Evolutionary conservation across 2,329 filamentous ascomycete species (phyloP).

Genomic region (Raffaelea arxii): DNA sequence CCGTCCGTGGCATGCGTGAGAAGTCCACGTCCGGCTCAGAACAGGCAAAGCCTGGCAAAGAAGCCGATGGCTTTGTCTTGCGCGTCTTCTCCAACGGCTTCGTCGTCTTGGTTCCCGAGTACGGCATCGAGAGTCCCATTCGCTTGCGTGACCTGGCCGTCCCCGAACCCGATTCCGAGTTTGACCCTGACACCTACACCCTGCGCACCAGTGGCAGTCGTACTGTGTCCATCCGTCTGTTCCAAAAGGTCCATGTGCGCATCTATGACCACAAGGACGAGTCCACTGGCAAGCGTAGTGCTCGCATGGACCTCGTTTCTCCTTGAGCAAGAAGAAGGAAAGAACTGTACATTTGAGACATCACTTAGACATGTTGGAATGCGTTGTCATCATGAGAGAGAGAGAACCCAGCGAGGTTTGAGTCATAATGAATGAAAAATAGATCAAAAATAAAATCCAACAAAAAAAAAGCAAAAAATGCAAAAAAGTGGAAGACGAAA

Average conservation of each 20-base stretch:
- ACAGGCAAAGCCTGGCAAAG: conserved; percentile 32
- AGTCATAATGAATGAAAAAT: too few species aligned
- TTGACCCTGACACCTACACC: conserved; percentile 78
- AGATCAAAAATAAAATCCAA: not conserved
- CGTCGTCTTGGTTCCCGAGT: conserved; percentile 89
- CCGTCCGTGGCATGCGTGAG: conserved; percentile 56
- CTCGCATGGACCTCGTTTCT: conserved; percentile 68
- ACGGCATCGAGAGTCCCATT: conserved; percentile 90
- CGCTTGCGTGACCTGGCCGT: conserved; percentile 68
- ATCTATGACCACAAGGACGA: conserved; percentile 92
- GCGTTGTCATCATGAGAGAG: too few species aligned
- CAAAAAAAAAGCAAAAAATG: not conserved
- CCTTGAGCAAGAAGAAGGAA: too few species aligned
- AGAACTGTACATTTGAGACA: too few species aligned
- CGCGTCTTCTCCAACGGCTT: conserved; percentile 96
- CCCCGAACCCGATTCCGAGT: conserved; percentile 68
- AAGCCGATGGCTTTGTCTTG: conserved; percentile 83
- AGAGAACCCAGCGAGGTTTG: too few species aligned
- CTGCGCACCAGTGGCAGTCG: conserved; percentile 50
- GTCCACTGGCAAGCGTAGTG: conserved; percentile 88
- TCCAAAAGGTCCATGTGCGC: conserved; percentile 81
- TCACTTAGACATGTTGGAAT: too few species aligned
- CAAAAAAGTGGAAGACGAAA: not conserved
- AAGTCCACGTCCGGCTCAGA: not conserved
- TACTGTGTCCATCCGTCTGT: conserved; percentile 63